A percentile compares a stretch with the other conserved stretches of the same genome.
Conservation (phyloP, 371 early-diverging fungal genomes). For the Hamiltosporidium tvaerminnensis region DNA sequence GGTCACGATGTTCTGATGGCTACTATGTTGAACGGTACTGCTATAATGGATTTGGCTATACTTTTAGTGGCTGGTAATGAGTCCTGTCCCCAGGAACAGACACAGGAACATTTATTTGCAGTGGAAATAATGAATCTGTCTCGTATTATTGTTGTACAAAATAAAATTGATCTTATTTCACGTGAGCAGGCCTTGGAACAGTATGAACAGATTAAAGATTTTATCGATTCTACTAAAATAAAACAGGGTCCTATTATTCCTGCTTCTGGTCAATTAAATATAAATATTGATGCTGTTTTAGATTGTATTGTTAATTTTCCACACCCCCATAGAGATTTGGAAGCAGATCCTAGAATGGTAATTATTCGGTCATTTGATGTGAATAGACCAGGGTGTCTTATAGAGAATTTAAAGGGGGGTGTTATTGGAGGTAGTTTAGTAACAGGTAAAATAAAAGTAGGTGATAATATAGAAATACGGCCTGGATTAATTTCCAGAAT, state of each 20-base stretch:
- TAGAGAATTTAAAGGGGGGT: conserved; percentile 85
- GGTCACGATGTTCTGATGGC: conserved; percentile 99
- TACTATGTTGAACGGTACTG: conserved; percentile 99
- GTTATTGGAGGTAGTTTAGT: conserved; percentile 97
- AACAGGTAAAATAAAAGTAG: conserved; percentile 75
- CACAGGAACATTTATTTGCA: conserved; percentile 96
- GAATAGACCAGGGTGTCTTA: conserved; percentile 94
- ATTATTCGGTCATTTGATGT: conserved; percentile 98
- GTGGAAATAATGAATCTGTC: conserved; percentile 96
- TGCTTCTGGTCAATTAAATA: conserved; percentile 90
- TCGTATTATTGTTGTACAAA: conserved; percentile 93
- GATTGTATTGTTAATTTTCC: conserved; percentile 87
- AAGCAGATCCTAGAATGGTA: conserved; percentile 74
- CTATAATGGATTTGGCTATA: conserved; percentile 98
- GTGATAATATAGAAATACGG: conserved; percentile 91
- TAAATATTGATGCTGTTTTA: conserved; percentile 94
- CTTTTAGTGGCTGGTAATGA: conserved; percentile 97
- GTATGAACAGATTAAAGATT: conserved; percentile 75
- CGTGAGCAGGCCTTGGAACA: conserved; percentile 81
- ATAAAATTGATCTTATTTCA: conserved; percentile 96
- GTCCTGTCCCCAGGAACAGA: conserved; percentile 98
- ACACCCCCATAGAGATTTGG: conserved; percentile 57
- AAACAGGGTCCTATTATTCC: conserved; percentile 91
- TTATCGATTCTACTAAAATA: conserved; percentile 72
- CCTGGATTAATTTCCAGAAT: conserved; percentile 91